Evolutionary conservation across 2,329 filamentous ascomycete genomes (phyloP), one percentile per base, ranked within the genome.

Genomic region (Phialocephala sp.): DNA sequence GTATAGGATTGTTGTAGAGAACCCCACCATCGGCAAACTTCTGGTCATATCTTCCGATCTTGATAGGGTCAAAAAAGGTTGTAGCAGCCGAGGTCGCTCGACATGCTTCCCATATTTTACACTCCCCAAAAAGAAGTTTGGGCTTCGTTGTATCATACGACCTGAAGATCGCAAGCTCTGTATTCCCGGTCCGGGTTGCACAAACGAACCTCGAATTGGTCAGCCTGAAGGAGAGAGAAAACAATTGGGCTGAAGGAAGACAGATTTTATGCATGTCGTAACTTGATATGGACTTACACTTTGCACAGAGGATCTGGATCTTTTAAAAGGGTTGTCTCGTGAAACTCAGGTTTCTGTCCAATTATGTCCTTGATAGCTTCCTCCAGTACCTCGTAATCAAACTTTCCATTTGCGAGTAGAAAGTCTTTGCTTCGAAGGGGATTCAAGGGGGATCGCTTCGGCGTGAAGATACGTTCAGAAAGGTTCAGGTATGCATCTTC

Each of bases 1-100:
- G 66, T n/a, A 82, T 73, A 1, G 82, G 83, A 64, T 85, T 85
- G 72, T 84, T 85, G 1, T 62, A 71, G 0, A 78, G 76, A 4
- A 78, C 66, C 0, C 77, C 81, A 0, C 80, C 82, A 68, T 84
- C 83, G 9, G 82, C 73, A 64, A 80, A 83, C 0, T 62, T 47
- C 35, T 72, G 63, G 0, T 66, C 58, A 2, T 73, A 74, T 2
- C 64, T 65, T 0, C 76, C 77, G 36, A 85, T 76, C 0, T 63
- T 47, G 37, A 84, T 78, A 0, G 77, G 73, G 18, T 78, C 76
- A 72, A 83, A 83, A 64, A 77, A 81, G 0, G 71, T 68, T 0
- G 79, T 68, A 0, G 80, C 79, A 0, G 81, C 80, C 0, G 81
- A 80, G 0, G 80, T 81, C 0, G 82, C 81, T 8, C 79, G 74